These are phyloP conservation scores for Solanum clarkiae DNA, from an alignment of 257 asterid species.

Conservation along the genomic window DNA sequence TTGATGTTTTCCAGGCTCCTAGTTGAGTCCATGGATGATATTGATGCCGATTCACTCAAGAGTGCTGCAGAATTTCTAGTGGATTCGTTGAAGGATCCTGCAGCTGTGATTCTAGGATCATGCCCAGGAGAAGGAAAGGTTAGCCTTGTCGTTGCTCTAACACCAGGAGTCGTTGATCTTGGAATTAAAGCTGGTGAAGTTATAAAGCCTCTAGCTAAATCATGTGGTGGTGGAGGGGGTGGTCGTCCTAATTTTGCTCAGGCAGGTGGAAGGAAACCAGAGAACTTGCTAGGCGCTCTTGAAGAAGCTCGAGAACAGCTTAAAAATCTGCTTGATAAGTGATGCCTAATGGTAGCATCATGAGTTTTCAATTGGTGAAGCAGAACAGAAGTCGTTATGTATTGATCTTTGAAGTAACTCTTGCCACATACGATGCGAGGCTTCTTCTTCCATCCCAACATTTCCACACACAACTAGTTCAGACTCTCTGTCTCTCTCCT, in stretches of 20 bases:
- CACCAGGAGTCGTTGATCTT: constrained; percentile 59
- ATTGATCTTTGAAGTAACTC: neutral
- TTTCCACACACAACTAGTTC: neutral
- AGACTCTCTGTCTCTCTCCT: neutral
- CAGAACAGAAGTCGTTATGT: neutral
- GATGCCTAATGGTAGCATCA: neutral
- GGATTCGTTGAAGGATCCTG: constrained; percentile 55
- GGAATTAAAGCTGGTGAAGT: constrained; percentile 87
- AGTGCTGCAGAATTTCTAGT: constrained; percentile 74
- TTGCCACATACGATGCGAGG: neutral
- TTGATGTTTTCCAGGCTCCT: constrained; percentile 34
- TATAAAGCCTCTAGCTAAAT: constrained; percentile 69
- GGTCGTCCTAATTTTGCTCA: constrained; percentile 89
- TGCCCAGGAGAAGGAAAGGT: constrained; percentile 69
- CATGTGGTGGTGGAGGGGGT: constrained; percentile 93
- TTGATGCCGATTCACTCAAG: constrained; percentile 66
- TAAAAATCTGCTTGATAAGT: constrained; percentile 20
- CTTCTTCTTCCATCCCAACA: neutral
- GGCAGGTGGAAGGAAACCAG: constrained; percentile 93
- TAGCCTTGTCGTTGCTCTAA: constrained; percentile 68
- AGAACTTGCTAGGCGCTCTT: constrained; percentile 57
- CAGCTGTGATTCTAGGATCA: constrained; percentile 82
- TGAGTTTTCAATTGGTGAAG: neutral
- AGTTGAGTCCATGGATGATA: constrained; percentile 80
- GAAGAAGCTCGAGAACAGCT: constrained; percentile 61